Evolutionary conservation across 1,139 yeast genomes (phyloP).

Genomic region (Yarrowia galli): DNA sequence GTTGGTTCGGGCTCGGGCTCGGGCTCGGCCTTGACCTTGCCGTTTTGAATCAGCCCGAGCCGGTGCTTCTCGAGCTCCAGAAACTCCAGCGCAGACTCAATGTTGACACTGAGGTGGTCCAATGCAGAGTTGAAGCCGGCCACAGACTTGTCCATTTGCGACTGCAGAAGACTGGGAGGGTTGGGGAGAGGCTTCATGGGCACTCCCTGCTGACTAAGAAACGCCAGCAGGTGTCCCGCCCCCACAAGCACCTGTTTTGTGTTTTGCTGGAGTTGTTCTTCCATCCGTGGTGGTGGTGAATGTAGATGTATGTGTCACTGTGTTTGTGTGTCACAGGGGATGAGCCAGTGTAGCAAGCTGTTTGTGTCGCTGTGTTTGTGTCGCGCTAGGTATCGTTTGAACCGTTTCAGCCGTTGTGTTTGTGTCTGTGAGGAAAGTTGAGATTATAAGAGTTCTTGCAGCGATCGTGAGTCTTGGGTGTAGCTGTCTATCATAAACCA

Average conservation of each 20-base stretch:
- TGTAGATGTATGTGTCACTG: not conserved
- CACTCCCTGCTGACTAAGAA: conserved; percentile 42
- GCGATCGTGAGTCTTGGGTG: not conserved
- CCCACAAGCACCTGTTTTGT: conserved; percentile 42
- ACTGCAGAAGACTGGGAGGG: conserved; percentile 45
- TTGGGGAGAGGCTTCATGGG: conserved; percentile 45
- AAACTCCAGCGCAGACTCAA: conserved; percentile 41
- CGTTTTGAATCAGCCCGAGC: conserved; percentile 14
- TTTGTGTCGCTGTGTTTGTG: too few relatives aligned
- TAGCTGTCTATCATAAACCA: not conserved
- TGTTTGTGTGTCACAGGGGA: too few relatives aligned
- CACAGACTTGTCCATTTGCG: conserved; percentile 44
- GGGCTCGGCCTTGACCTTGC: conserved; percentile 1
- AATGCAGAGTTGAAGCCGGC: conserved; percentile 43
- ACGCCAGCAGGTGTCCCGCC: conserved; percentile 45
- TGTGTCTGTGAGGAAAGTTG: too few relatives aligned
- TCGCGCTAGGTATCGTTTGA: too few relatives aligned
- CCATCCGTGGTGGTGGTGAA: not conserved
- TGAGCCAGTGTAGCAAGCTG: too few relatives aligned
- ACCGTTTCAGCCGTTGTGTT: too few relatives aligned
- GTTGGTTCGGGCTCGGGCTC: conserved; percentile 1
- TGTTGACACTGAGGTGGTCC: conserved; percentile 45
- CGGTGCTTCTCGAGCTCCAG: conserved; percentile 30
- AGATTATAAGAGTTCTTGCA: too few relatives aligned
- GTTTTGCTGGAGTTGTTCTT: conserved; percentile 16